Evolutionary conservation across 208 protist species (phyloP).

Genomic region (Leishmania amazonensis): DNA sequence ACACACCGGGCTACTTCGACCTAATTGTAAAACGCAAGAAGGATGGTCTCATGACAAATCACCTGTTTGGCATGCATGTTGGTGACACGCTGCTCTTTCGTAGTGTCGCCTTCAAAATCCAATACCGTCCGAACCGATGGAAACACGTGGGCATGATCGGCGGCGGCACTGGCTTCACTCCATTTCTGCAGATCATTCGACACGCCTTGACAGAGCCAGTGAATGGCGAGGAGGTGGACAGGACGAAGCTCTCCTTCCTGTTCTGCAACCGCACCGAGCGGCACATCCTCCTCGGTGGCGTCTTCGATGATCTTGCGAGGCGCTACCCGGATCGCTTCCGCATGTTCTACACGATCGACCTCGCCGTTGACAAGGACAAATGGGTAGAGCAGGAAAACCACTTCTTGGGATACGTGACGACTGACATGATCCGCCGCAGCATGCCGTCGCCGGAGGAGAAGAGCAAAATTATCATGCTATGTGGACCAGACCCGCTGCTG

Average conservation of each 20-base stretch:
- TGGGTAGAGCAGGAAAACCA: conserved; percentile 75
- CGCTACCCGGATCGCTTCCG: conserved; percentile 76
- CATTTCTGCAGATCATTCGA: conserved; percentile 93
- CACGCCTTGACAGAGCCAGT: conserved; percentile 68
- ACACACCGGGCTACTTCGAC: conserved; percentile 89
- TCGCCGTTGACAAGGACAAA: conserved; percentile 64
- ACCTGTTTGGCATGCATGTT: conserved; percentile 89
- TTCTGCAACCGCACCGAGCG: conserved; percentile 94
- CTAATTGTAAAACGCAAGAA: conserved; percentile 88
- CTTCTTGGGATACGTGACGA: conserved; percentile 74
- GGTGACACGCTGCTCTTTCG: conserved; percentile 87
- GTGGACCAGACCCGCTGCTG: conserved; percentile 86
- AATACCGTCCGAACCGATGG: conserved; percentile 86
- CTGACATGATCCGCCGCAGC: conserved; percentile 72
- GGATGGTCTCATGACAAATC: conserved; percentile 79
- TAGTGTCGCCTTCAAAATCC: conserved; percentile 81
- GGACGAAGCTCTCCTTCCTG: conserved; percentile 89
- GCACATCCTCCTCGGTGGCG: conserved; percentile 90
- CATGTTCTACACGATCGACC: conserved; percentile 92
- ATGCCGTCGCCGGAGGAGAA: conserved; percentile 82
- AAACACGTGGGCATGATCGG: conserved; percentile 93
- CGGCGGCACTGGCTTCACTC: conserved; percentile 94
- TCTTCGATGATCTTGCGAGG: conserved; percentile 85
- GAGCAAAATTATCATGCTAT: conserved; percentile 90
- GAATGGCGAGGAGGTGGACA: conserved; percentile 74